Evolutionary conservation across 106 monocot genomes (phyloP).

Genomic region (Agapanthus africanus): DNA sequence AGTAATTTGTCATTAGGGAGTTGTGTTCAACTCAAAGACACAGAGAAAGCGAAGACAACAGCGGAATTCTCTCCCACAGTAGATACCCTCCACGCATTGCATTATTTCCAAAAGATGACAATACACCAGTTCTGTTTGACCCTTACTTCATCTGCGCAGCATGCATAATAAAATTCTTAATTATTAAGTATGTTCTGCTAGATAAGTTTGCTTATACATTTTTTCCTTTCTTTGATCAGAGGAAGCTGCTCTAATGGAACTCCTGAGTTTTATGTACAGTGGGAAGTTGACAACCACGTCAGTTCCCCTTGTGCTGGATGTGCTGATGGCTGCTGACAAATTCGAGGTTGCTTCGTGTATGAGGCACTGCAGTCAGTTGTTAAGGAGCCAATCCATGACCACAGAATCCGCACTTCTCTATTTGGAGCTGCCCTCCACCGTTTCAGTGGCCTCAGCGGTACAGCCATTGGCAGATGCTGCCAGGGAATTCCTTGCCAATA

Average conservation of each 20-base stretch:
- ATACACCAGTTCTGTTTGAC: too few relatives aligned
- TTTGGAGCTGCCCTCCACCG: constrained; percentile 38
- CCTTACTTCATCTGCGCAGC: too few relatives aligned
- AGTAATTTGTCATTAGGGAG: too few relatives aligned
- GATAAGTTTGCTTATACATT: too few relatives aligned
- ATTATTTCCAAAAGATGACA: too few relatives aligned
- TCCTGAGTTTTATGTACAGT: constrained; percentile 53
- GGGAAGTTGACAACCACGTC: constrained; percentile 44
- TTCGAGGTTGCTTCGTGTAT: constrained; percentile 63
- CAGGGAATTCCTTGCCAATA: constrained; percentile 52
- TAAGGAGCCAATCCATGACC: constrained; percentile 6
- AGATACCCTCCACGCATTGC: too few relatives aligned
- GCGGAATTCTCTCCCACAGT: too few relatives aligned
- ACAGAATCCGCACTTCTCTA: constrained; percentile 37
- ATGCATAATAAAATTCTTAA: too few relatives aligned
- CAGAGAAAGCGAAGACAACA: too few relatives aligned
- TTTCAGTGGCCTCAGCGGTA: constrained; percentile 44
- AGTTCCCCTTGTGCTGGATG: constrained; percentile 31
- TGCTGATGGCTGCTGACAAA: constrained; percentile 58
- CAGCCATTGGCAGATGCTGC: constrained; percentile 54
- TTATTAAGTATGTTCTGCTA: too few relatives aligned
- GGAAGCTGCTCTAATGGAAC: constrained; percentile 61
- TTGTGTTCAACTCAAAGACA: too few relatives aligned
- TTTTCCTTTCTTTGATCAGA: constrained; percentile 20
- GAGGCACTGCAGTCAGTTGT: constrained; percentile 46